phyloP scores from a whole-genome alignment of 192 early-diverging fungal species.

The Linnemannia schmuckeri region DNA sequence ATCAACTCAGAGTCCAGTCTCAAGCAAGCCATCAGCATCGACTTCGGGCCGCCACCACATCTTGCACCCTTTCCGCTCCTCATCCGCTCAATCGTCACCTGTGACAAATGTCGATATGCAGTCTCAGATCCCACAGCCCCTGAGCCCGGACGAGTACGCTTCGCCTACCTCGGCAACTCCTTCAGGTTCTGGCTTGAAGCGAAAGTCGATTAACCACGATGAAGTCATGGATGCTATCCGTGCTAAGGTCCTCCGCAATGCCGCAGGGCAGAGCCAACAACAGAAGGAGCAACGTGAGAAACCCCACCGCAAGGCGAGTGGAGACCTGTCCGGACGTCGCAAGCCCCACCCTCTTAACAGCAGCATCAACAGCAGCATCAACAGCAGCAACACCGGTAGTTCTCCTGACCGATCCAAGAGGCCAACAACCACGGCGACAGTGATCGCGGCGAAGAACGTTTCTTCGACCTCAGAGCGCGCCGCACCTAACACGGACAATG shows the following conservation, averaged over 20 bases:
- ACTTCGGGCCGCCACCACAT: conserved; percentile 27
- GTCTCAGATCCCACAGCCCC: conserved; percentile 52
- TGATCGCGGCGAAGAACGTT: neutral
- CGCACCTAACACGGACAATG: neutral
- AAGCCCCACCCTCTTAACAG: conserved; percentile 21
- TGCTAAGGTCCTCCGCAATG: conserved; percentile 55
- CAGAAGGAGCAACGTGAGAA: conserved; percentile 22
- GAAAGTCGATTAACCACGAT: conserved; percentile 60
- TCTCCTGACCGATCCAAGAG: conserved; percentile 25
- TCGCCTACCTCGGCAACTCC: conserved; percentile 48
- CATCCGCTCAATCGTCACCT: conserved; percentile 45
- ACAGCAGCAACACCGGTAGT: neutral
- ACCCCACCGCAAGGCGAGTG: conserved; percentile 25
- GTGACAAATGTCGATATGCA: conserved; percentile 40
- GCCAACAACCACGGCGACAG: conserved; percentile 12
- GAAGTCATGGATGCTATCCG: conserved; percentile 61
- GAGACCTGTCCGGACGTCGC: conserved; percentile 8
- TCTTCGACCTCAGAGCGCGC: neutral
- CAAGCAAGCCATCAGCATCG: conserved; percentile 17
- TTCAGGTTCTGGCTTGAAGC: conserved; percentile 39
- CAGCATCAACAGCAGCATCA: conserved; percentile 8
- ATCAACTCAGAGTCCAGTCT: conserved; percentile 5
- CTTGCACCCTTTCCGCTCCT: conserved; percentile 17
- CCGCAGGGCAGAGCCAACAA: conserved; percentile 31
- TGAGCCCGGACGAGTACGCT: conserved; percentile 42